Conservation (phyloP, 139 green algal species). For the Chlamydomonas eustigma region DNA sequence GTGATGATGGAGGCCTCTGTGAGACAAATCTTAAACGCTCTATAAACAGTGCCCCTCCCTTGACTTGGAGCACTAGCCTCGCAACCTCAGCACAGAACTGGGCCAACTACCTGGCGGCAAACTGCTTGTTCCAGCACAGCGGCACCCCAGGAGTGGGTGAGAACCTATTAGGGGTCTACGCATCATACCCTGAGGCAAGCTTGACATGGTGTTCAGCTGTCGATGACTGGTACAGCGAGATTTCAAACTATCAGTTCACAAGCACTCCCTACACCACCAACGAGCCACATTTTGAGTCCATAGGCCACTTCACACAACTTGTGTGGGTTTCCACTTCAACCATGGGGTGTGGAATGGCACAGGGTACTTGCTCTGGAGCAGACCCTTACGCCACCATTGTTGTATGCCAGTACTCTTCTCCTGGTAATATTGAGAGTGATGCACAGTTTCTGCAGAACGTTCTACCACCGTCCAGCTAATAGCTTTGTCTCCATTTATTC, state of each 20-base stretch:
- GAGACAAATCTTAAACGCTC: not conserved
- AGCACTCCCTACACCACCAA: not conserved
- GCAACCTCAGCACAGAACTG: not conserved
- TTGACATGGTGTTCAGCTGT: not conserved
- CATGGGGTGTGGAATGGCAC: not conserved
- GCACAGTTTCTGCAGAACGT: not conserved
- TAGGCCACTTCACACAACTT: constrained; percentile 8
- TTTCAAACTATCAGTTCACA: not conserved
- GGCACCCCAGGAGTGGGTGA: not conserved
- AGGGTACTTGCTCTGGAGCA: not conserved
- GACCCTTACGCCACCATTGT: not conserved
- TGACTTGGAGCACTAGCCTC: not conserved
- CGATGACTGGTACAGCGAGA: constrained; percentile 2
- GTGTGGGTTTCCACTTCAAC: not conserved
- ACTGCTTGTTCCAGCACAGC: not conserved
- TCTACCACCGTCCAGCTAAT: too few species aligned
- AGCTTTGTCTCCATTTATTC: too few species aligned
- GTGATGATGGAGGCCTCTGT: not conserved
- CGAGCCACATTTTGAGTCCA: not conserved
- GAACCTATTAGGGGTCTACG: not conserved
- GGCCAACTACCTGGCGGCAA: not conserved
- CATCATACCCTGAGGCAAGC: not conserved
- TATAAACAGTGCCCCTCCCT: not conserved
- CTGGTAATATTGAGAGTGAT: not conserved
- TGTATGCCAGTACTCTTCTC: not conserved